Evolutionary conservation across 352 stramenopile genomes (phyloP), one percentile per base, ranked within the genome.

Genomic region (Pythium coloratum): DNA sequence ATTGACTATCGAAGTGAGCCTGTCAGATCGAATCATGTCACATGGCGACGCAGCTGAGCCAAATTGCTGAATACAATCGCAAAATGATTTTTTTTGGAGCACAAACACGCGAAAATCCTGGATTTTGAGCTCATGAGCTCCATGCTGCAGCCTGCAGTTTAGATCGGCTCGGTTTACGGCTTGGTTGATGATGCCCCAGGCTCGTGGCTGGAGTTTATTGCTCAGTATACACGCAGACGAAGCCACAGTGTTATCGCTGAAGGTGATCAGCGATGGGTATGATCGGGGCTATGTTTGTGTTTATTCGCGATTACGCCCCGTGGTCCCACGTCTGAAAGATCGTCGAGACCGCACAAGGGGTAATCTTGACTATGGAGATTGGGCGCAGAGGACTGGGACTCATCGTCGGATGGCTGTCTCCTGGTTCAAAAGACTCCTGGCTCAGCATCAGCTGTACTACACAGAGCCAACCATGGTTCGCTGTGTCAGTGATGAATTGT

Each of bases 1-100:
- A 53, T 53, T 53, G 46, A 53, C 46, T 53, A 12, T 5, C 46
- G 46, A 53, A 53, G 46, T 53, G 46, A 53, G 2, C 46, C 44
- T 28, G 44, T 28, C 18, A 51, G 5, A 24, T 13, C 14, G 46
- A 14, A 53, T 53, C 46, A 53, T 53, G 46, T 53, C 46, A 32
- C 46, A 53, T 28, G 10, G 46, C 16, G 13, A 50, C 44, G 46
- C 46, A 53, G 46, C 46, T 53, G 46, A 53, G 46, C 46, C 10
- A 12, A 18, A 10, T 30, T 30, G 38, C 46, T 53, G n/a, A 14
- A 53, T 32, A 32, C 46, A 32, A 28, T 18, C 46, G 8, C 20
- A 30, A 26, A 53, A 49, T 49, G 16, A 49, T 26, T 26, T 24
- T 49, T 49, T 49, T 26, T 18, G 16, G 42, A 24, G 42, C 18